These are phyloP conservation scores for Populus pruinosa DNA, from an alignment of 345 rosid species.

Conservation along the genomic window DNA sequence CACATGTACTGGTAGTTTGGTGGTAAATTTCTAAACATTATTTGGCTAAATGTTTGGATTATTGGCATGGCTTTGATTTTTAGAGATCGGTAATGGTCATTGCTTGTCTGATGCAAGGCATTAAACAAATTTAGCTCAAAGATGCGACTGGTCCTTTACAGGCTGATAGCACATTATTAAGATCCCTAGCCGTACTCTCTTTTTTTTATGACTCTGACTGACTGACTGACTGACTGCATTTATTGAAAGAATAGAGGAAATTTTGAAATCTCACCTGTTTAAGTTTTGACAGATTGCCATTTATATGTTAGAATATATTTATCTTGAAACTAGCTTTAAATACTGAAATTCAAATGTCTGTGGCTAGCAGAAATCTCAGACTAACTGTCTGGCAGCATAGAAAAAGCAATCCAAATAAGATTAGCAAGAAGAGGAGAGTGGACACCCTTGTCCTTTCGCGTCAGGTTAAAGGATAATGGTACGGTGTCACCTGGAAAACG, in stretches of 20 bases:
- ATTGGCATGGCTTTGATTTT: background rate
- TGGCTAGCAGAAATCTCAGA: background rate
- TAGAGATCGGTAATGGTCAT: background rate
- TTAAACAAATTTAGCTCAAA: background rate
- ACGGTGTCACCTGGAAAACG: background rate
- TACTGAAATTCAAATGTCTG: background rate
- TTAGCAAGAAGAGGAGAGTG: background rate
- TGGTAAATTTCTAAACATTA: background rate
- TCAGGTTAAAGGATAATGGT: slow-evolving; percentile 1
- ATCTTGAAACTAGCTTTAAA: background rate
- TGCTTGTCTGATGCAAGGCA: background rate
- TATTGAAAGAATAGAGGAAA: background rate
- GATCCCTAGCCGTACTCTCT: background rate
- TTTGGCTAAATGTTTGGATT: no score
- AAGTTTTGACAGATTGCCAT: background rate
- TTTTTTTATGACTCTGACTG: background rate
- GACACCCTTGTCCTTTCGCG: background rate
- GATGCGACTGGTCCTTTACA: background rate
- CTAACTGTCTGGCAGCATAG: background rate
- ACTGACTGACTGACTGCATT: background rate
- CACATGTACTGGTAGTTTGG: background rate
- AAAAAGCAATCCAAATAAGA: background rate
- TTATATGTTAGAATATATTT: background rate
- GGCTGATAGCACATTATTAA: background rate
- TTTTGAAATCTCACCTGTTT: no score